Evolutionary conservation across 2,329 filamentous ascomycete species (phyloP), one percentile per base, ranked within the genome.

Genomic region (Cladophialophora exuberans): DNA sequence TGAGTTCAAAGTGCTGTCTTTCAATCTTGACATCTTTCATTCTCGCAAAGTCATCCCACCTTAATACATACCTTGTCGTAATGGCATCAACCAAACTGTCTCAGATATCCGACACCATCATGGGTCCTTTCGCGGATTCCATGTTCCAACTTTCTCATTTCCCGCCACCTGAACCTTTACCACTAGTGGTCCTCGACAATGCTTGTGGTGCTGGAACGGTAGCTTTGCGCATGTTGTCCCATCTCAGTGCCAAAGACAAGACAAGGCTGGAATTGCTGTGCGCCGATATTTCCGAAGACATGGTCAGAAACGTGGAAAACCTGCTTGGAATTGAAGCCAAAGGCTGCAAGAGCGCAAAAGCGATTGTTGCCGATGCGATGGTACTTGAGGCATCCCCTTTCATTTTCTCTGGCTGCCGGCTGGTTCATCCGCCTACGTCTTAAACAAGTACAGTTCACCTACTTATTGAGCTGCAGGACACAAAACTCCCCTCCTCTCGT

Each of bases 221-320:
- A 17, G 26, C 48, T 6, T 20, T 23, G n/a, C 38, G 41, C 17
- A 36, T 56, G 47, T 30, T 56, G 38, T 31, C 47, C 26, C 13
- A 13, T 4, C 41, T 52, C 11, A 25, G n/a, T 6, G 2, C n/a
- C 13, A 44, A 48, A 9, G 25, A 33, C 10, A 33, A 41, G 26
- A 10, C 48, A 6, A 33, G 26, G 2, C 39, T 56, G 3, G 47
- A 52, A 11, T 23, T 56, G 23, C 52, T 48, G 20, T 56, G 54
- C 30, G 54, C 54, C 6, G 54, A 56, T 35, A 51, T 56, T 11
- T 50, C 54, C 4, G 47, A 46, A n/a, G 30, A 18, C 13, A 43
- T 44, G 33, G 33, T 55, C 17, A 23, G 26, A 10, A 15, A 44
- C 7, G 35, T 55, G 22, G 15, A 10, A 11, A 44, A 18, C 11